Evolutionary conservation across 1,139 yeast genomes (phyloP).

Genomic region (Taphrina communis): DNA sequence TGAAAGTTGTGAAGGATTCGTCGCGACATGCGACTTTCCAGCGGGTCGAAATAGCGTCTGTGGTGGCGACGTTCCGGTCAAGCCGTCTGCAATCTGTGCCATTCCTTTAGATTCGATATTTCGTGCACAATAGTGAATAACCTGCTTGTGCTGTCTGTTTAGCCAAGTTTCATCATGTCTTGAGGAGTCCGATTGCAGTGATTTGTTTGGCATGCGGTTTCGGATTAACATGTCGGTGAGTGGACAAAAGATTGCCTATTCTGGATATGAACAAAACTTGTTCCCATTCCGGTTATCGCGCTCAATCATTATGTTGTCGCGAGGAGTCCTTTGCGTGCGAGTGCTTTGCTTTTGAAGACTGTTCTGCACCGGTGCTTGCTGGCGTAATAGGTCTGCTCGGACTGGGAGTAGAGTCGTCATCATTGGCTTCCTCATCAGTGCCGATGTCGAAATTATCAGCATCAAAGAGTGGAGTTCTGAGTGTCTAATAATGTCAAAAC

Average conservation of each 20-base stretch:
- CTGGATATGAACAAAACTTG: slow-evolving; percentile 3
- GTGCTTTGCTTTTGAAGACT: slow-evolving; percentile 47
- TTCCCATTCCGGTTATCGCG: background rate
- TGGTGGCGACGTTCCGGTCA: no score
- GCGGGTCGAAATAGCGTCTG: no score
- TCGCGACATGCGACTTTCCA: no score
- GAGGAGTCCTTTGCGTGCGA: background rate
- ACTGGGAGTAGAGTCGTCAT: slow-evolving; percentile 15
- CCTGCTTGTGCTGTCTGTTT: background rate
- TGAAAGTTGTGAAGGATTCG: no score
- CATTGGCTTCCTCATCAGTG: slow-evolving; percentile 31
- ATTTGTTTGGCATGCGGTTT: background rate
- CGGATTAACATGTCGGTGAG: background rate
- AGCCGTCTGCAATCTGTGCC: no score
- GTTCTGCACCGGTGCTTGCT: background rate
- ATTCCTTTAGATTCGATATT: no score
- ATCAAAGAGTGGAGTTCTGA: slow-evolving; percentile 29
- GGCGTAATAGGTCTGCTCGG: slow-evolving; percentile 17
- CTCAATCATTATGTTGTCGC: slow-evolving; percentile 4
- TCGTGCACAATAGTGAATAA: background rate
- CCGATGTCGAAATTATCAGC: slow-evolving; percentile 24
- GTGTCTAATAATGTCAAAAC: slow-evolving; percentile 40
- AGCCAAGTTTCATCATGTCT: background rate
- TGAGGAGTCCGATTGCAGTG: background rate
- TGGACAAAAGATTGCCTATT: slow-evolving; percentile 10